Percentiles rank a stretch among this genome's conserved stretches.
These are phyloP conservation scores for Microdochium trichocladiopsis DNA, from an alignment of 2,329 filamentous ascomycete species.

Conservation along the genomic window DNA sequence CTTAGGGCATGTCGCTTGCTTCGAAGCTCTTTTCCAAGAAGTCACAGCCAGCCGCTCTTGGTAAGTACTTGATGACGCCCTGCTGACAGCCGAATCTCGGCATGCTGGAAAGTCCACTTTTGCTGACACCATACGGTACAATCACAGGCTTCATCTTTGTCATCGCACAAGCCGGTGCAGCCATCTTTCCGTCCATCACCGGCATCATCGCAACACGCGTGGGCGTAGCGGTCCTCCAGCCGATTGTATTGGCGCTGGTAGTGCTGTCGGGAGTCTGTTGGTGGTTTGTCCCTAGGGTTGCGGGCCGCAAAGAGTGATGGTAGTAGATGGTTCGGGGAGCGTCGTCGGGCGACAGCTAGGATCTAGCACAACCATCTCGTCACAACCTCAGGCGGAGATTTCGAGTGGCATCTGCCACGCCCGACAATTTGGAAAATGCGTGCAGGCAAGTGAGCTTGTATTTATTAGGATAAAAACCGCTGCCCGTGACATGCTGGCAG, in stretches of 20 bases:
- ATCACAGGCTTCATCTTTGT: conserved; percentile 38
- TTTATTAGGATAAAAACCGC: too few species aligned
- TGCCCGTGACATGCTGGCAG: too few species aligned
- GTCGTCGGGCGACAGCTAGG: too few species aligned
- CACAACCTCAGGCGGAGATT: too few species aligned
- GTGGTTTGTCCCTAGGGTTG: conserved; percentile 27
- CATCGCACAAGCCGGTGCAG: conserved; percentile 41
- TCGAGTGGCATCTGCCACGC: too few species aligned
- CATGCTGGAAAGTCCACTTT: not conserved
- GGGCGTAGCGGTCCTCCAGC: conserved; percentile 38
- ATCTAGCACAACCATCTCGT: too few species aligned
- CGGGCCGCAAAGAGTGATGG: conserved; percentile 13
- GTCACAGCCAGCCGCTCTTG: conserved; percentile 38
- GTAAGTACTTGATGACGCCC: conserved; percentile 23
- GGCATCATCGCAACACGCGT: conserved; percentile 36
- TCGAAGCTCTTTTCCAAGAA: conserved; percentile 39
- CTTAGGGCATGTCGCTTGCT: conserved; percentile 42
- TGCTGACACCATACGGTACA: conserved; percentile 4
- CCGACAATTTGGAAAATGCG: too few species aligned
- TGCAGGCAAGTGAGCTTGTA: too few species aligned
- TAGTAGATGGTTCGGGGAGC: too few species aligned
- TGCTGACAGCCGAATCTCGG: not conserved
- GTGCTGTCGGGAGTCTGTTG: conserved; percentile 31
- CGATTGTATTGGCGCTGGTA: conserved; percentile 37
- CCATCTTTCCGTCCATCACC: conserved; percentile 43